Evolutionary conservation across 768 basidiomycete species (phyloP).

Genomic region (Boletus insuetus): DNA sequence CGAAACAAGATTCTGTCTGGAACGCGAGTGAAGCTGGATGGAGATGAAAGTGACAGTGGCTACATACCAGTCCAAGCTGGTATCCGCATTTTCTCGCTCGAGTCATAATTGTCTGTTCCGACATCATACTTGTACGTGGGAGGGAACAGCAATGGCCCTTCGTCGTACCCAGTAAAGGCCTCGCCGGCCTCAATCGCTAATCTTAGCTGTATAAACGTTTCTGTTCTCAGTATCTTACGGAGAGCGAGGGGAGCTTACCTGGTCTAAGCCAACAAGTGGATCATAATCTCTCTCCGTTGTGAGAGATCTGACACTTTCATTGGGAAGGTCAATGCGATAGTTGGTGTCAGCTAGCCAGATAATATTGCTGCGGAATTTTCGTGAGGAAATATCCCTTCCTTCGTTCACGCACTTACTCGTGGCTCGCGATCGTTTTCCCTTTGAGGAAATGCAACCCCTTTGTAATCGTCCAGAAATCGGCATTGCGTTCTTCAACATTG

Average conservation of each 20-base stretch:
- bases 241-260: constrained; percentile 48
- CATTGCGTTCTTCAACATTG: constrained; percentile 87
- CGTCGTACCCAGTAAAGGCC: constrained; percentile 81
- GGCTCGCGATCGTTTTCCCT: constrained; percentile 84
- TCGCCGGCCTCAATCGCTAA: constrained; percentile 67
- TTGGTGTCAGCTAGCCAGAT: constrained; percentile 96
- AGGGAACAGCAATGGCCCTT: constrained; percentile 86
- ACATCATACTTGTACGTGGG: constrained; percentile 94
- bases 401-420: constrained; percentile 63
- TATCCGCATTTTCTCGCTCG: constrained; percentile 93
- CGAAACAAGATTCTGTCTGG: constrained; percentile 92
- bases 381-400: constrained; percentile 4
- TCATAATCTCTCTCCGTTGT: constrained; percentile 68
- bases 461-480: constrained; percentile 87
- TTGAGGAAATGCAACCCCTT: constrained; percentile 82
- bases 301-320: constrained; percentile 71
- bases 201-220: constrained; percentile 50
- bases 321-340: constrained; percentile 88
- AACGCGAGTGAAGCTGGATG: constrained; percentile 3
- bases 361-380: constrained; percentile 62
- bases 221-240: not conserved
- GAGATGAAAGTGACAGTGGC: not conserved
- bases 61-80: constrained; percentile 93
- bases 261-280: constrained; percentile 76
- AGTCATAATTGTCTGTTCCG: constrained; percentile 85